Base-by-base conservation (phyloP, 2,329 filamentous ascomycete genomes). In the Elsinoe necatrix region DNA sequence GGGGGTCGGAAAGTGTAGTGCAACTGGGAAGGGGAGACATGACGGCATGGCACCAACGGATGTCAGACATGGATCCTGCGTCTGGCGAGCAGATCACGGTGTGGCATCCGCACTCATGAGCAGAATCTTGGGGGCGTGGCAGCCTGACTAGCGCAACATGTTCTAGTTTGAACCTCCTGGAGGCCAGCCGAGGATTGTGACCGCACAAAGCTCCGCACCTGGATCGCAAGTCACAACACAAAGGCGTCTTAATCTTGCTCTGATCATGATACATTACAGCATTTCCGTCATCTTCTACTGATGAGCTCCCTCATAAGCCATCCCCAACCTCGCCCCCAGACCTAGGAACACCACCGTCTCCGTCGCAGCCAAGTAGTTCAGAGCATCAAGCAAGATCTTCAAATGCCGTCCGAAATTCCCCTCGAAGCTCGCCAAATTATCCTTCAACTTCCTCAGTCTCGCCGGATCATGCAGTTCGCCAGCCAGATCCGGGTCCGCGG, bases 321-420 rank as follows among this genome's bases (percentile, higher is more conserved):
- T 89, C 65, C 86, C 91, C 66, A 95, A 68, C 59, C 89, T 75
- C 11, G 89, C 89, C 67, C 89, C 95, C 14, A 98, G 76, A 62
- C 91, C 92, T 60, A 97, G 74, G 62, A 98, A 78, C 16, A 95
- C 93, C 2, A 96, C 92, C 37, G 93, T 97, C 75, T 98, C 93
- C 0, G 93, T 97, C 0, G 93, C 93, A 2, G 93, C 93, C 65
- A 96, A 95, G 71, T 97, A 95, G 65, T 98, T 97, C 61, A 98
- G 78, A 59, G 89, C 92, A 68, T 97, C 93, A 35, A 97, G 82
- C 65, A 98, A 72, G 63, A 97, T 95, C 74, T 95, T 91, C 64
- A 98, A 73, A 72, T 97, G 92, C 47, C 90, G 78, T 57, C 86
- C 87, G 69, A 98, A 98, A 67, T 95, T 95, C 62, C 85, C 84